Evolutionary conservation across 106 monocot genomes (phyloP).

Genomic region (Dendrobium nobile): DNA sequence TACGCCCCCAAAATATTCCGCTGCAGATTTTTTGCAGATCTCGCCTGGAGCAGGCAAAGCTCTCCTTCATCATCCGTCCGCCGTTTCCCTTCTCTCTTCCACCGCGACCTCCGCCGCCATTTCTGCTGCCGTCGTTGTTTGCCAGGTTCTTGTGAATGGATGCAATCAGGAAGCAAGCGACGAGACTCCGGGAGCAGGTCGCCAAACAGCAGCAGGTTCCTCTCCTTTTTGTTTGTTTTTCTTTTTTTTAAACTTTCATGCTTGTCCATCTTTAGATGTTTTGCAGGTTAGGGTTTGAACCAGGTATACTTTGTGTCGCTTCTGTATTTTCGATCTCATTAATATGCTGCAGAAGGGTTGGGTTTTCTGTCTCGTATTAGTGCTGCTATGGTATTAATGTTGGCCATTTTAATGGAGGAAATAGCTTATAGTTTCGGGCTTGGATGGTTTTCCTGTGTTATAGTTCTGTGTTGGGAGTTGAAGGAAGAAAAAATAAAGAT

Average conservation of each 20-base stretch:
- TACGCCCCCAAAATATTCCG: not conserved
- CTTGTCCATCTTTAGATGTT: not conserved
- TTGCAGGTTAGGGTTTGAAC: not conserved
- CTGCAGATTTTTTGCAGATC: not conserved
- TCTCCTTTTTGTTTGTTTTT: not conserved
- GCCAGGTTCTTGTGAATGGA: conserved; percentile 24
- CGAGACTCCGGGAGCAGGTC: conserved; percentile 60
- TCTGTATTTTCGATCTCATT: not conserved
- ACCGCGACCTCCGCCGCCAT: not conserved
- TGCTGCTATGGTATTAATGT: not conserved
- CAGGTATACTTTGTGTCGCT: not conserved
- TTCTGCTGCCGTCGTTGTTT: not conserved
- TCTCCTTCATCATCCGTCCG: not conserved
- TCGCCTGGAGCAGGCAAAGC: not conserved
- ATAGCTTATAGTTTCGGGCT: too few species aligned
- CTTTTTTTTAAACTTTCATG: not conserved
- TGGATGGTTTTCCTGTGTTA: not conserved
- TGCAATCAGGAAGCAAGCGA: conserved; percentile 51
- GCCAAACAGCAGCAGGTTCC: conserved; percentile 62
- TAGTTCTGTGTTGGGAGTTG: not conserved
- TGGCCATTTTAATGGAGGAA: not conserved
- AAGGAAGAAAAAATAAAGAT: not conserved
- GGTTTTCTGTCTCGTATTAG: not conserved
- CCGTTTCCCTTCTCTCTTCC: not conserved
- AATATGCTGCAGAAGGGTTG: not conserved